Conservation (phyloP, 2,329 filamentous ascomycete species). For the Neopestalotiopsis sp. region DNA sequence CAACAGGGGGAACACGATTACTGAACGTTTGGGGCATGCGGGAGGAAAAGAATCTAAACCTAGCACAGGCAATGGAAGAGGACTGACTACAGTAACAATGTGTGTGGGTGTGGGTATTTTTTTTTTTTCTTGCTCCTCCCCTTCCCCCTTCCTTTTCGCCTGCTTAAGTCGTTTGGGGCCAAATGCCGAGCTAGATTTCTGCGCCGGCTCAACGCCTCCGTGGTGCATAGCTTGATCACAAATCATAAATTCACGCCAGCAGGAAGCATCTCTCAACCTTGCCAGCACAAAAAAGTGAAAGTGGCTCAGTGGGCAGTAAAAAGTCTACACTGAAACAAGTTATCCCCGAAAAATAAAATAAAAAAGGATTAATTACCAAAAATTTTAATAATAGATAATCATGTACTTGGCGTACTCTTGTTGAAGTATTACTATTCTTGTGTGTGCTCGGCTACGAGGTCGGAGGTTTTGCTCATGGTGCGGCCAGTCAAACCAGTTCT, state of each 20-base stretch:
- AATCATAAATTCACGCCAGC: slow-evolving; percentile 10
- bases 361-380: too few relatives aligned
- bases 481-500: background rate
- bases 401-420: background rate
- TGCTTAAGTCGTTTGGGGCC: background rate
- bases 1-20: background rate
- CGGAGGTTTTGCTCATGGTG: too few relatives aligned
- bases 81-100: background rate
- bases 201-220: slow-evolving; percentile 1
- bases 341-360: too few relatives aligned
- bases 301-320: background rate
- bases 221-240: slow-evolving; percentile 14
- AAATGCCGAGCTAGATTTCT: slow-evolving; percentile 4
- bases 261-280: background rate
- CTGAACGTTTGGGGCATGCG: background rate
- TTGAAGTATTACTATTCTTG: too few relatives aligned
- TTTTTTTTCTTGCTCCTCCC: background rate
- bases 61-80: background rate
- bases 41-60: background rate
- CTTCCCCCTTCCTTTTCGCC: too few relatives aligned
- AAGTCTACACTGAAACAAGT: background rate
- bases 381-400: too few relatives aligned
- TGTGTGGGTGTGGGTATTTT: background rate
- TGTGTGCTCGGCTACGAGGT: too few relatives aligned
- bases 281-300: background rate